phyloP scores from a whole-genome alignment of 768 basidiomycete species.

The Suillus spraguei region DNA sequence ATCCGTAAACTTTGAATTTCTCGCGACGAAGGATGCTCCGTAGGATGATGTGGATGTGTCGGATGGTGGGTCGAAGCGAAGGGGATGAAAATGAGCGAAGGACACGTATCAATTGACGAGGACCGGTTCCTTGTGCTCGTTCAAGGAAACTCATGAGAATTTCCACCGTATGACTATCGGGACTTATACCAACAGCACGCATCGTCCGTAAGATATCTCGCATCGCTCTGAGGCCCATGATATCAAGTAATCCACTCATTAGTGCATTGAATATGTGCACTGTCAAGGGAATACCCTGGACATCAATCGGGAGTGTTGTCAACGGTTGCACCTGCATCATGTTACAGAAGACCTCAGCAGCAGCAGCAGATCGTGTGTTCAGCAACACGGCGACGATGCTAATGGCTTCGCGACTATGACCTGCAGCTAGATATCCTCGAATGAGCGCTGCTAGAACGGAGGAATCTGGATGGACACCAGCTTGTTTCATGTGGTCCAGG shows the following conservation, averaged over 20 bases:
- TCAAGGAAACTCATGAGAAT: constrained; percentile 57
- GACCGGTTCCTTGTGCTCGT: constrained; percentile 42
- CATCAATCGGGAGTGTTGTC: constrained; percentile 24
- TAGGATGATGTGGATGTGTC: constrained; percentile 60
- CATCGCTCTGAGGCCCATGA: constrained; percentile 52
- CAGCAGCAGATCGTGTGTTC: constrained; percentile 25
- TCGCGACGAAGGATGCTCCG: constrained; percentile 54
- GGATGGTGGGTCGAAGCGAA: constrained; percentile 49
- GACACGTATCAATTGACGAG: constrained; percentile 49
- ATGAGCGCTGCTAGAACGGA: constrained; percentile 56
- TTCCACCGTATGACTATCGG: constrained; percentile 56
- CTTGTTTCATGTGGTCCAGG: constrained; percentile 47
- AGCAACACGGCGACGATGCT: constrained; percentile 53
- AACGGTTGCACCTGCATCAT: constrained; percentile 22
- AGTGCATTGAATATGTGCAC: constrained; percentile 63
- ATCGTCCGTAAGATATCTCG: constrained; percentile 55
- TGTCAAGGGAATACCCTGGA: constrained; percentile 37
- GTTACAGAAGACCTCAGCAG: constrained; percentile 12
- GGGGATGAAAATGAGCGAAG: constrained; percentile 48
- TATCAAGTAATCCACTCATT: constrained; percentile 49
- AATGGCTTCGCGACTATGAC: constrained; percentile 52
- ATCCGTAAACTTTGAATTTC: constrained; percentile 44
- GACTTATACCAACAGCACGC: constrained; percentile 49
- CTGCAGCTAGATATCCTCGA: constrained; percentile 52
- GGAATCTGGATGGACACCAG: constrained; percentile 47